Evolutionary conservation across 257 asterid genomes (phyloP).

Genomic region (Salvia miltiorrhiza): DNA sequence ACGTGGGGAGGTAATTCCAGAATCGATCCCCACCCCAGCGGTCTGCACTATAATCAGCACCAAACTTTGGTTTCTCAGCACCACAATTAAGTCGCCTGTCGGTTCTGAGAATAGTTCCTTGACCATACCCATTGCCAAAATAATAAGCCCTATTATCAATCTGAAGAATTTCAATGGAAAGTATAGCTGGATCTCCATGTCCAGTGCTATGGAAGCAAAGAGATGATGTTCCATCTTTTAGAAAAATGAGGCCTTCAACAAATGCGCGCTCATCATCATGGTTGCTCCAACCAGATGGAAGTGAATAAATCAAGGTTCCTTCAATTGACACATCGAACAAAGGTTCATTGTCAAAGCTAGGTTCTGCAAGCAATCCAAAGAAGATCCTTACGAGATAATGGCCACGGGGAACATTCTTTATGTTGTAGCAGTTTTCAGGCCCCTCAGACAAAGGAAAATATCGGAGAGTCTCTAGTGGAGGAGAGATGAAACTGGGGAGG

Average conservation of each 20-base stretch:
- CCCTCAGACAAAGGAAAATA: conserved; percentile 88
- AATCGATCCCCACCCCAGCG: conserved; percentile 96
- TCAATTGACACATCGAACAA: conserved; percentile 85
- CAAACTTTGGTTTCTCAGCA: conserved; percentile 51
- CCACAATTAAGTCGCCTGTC: conserved; percentile 76
- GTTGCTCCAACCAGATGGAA: conserved; percentile 95
- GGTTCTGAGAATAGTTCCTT: conserved; percentile 81
- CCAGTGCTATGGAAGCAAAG: conserved; percentile 98
- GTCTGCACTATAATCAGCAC: conserved; percentile 71
- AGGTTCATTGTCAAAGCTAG: conserved; percentile 81
- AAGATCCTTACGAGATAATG: conserved; percentile 79
- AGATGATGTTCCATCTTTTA: conserved; percentile 82
- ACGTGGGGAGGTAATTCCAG: conserved; percentile 60
- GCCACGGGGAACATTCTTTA: conserved; percentile 78
- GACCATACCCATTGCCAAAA: conserved; percentile 71
- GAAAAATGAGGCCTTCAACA: conserved; percentile 71
- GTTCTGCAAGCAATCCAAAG: conserved; percentile 68
- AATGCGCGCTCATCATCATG: conserved; percentile 77
- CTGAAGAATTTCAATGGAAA: conserved; percentile 90
- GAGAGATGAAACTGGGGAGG: conserved; percentile 67
- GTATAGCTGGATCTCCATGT: conserved; percentile 91
- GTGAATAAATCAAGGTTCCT: conserved; percentile 80
- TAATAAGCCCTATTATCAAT: conserved; percentile 68
- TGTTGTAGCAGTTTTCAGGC: conserved; percentile 91
- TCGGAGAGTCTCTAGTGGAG: conserved; percentile 63